A percentile compares a stretch with the other conserved stretches of the same genome.
Evolutionary conservation across 164 flowering plant genomes (phyloP).

Genomic region (Liriodendron chinense): DNA sequence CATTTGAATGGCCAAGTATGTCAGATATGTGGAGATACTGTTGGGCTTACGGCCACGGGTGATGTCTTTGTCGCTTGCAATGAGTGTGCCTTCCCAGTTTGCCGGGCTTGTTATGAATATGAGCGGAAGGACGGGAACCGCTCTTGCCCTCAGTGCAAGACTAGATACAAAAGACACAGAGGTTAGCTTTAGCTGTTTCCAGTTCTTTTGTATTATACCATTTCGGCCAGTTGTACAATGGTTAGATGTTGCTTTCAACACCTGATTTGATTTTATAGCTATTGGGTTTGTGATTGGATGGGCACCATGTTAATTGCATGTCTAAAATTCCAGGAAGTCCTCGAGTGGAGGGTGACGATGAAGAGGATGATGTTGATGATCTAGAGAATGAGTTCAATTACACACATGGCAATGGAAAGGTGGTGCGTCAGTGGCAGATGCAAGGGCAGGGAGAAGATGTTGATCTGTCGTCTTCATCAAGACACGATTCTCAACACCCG

Average conservation of each 20-base stretch:
- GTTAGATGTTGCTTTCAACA: conserved; percentile 28
- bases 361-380: conserved; percentile 92
- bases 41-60: conserved; percentile 65
- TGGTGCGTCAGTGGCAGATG: conserved; percentile 17
- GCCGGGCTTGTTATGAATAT: conserved; percentile 95
- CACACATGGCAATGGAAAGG: conserved; percentile 47
- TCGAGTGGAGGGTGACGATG: conserved; percentile 95
- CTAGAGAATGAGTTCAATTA: conserved; percentile 78
- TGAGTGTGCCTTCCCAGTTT: conserved; percentile 98
- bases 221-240: not conserved
- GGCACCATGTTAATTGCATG: not conserved
- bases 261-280: not conserved
- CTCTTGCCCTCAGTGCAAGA: conserved; percentile 96
- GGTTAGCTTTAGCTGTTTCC: conserved; percentile 40
- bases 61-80: conserved; percentile 97
- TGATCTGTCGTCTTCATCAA: conserved; percentile 38
- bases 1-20: conserved; percentile 78
- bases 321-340: conserved; percentile 62
- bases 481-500: conserved; percentile 75
- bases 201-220: not conserved
- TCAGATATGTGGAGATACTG: conserved; percentile 94
- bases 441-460: conserved; percentile 73
- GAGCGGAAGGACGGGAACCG: conserved; percentile 94
- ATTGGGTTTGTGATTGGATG: not conserved
- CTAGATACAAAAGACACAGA: conserved; percentile 85